Base-by-base conservation (phyloP, 163 green algal genomes). In the Scenedesmus sp. region DNA sequence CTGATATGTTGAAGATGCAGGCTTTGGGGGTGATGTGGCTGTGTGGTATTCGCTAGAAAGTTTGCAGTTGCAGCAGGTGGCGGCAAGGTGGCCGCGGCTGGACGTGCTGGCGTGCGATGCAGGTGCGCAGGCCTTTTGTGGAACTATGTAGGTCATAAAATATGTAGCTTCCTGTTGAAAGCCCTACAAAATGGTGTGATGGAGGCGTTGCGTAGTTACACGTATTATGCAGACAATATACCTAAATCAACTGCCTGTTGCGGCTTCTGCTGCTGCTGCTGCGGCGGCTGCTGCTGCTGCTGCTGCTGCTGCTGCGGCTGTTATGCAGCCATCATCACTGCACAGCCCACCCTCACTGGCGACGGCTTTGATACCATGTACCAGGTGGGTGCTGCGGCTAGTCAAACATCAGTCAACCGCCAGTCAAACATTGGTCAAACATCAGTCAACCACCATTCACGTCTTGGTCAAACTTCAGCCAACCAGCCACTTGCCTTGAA, bases 291-390 rank as follows among this genome's bases (percentile, higher is more conserved):
- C 55, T 66, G 18, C 55, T 73, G 55, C 82, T 73, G 52, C 54
- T 87, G 82, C 54, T 62, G 84, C 84, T 64, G 84, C 84, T 82
- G 84, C 73, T 62, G 67, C 67, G 18, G 64, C 64, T 73, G 64
- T 79, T 6, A 23, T 15, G 81, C 81, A 62, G 81, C 54, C 54
- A 91, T 86, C 46, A 91, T 62, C 34, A 34, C 76, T 15, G 34
- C 34, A 1, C 46, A 76, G 73, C 87, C 67, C 7, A 76, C 4
- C 7, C 56, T 91, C 1, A 91, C 87, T 23, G 55, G 13, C 5
- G 73, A 91, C n/a, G 87, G 87, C 59, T 91, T 91, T 20, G 73
- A 91, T 56, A 89, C 60, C 10, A 89, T 89, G 84, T 89, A 89
- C 60, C 84, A 89, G 70, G 87, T 54, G 70, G 20, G 82, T 46